Evolutionary conservation across 177 flowering plant species (phyloP).

Genomic region (Vitis hybrid): DNA sequence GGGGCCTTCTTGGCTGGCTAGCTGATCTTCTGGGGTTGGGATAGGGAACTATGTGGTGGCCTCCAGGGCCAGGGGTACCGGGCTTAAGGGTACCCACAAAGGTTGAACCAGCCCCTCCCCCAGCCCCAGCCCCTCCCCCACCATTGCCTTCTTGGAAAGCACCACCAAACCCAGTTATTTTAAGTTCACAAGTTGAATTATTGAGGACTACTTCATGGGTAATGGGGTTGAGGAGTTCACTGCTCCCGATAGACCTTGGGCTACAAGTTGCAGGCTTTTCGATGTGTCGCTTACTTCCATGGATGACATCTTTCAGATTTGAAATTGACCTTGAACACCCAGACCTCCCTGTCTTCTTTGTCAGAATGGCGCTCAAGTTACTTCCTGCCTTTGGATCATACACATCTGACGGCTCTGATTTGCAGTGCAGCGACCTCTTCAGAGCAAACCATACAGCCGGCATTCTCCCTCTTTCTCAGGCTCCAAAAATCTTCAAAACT

Average conservation of each 20-base stretch:
- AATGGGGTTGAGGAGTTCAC: conserved; percentile 21
- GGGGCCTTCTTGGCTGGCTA: background rate
- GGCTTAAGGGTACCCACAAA: conserved; percentile 15
- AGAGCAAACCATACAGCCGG: conserved; percentile 22
- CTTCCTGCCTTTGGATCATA: conserved; percentile 15
- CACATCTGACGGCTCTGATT: conserved; percentile 22
- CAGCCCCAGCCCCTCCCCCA: background rate
- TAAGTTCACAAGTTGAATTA: conserved; percentile 21
- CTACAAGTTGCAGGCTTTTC: conserved; percentile 20
- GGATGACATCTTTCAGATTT: conserved; percentile 27
- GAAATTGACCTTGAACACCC: conserved; percentile 35
- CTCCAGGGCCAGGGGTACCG: conserved; percentile 18
- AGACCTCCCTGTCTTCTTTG: conserved; percentile 14
- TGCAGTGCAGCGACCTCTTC: conserved; percentile 25
- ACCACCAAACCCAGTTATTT: conserved; percentile 10
- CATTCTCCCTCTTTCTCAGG: conserved; percentile 2
- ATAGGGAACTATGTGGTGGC: background rate
- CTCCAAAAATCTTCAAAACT: background rate
- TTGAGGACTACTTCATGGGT: conserved; percentile 22
- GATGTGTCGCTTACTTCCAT: conserved; percentile 27
- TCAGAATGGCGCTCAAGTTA: conserved; percentile 12
- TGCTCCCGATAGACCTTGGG: conserved; percentile 27
- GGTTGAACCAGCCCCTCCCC: background rate
- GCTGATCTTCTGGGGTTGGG: background rate
- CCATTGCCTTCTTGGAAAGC: background rate